Evolutionary conservation across 2,329 filamentous ascomycete genomes (phyloP), one percentile per base, ranked within the genome.

Genomic region (Cladophialophora bantiana): DNA sequence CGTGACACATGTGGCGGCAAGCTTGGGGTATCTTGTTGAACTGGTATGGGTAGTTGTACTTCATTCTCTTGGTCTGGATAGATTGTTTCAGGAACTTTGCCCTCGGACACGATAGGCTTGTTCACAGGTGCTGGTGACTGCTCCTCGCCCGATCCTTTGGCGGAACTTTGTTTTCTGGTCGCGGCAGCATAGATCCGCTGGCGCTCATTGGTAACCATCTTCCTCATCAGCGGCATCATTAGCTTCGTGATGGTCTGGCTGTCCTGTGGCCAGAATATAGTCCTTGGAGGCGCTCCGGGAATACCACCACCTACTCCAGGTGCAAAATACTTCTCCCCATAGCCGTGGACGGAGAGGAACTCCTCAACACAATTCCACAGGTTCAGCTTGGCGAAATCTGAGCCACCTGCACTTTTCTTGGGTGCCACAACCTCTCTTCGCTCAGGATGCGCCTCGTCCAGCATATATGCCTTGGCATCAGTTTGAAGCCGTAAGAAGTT

Each of bases 141-240:
- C n/a, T 55, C 58, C 45, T 65, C 57, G n/a, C 62, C 36, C 2
- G 60, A 42, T 4, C 50, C 58, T 26, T 59, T 65, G 10, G 50
- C 67, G 5, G 66, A 76, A 3, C 80, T 80, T 10, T 81, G 81
- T 68, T 84, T 86, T 48, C 85, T 79, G 1, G 83, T 84, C 73
- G 85, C 83, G 35, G 86, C 82, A 1, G 85, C 85, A 74, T 87
- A 87, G 72, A 84, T 79, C 42, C 85, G 78, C 72, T 88, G 85
- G 31, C 85, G 79, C 73, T 87, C 85, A 66, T 88, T 88, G 15
- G 85, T 87, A 12, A 87, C 84, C 84, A 87, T 86, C 31, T 85
- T 79, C 64, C 85, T 76, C 66, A 88, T 77, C 54, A 87, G 74
- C 12, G 85, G 85, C 68, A 84, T 86, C n/a, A 86, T 82, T 26